phyloP scores from a whole-genome alignment of 768 basidiomycete genomes.

The Holtermanniella nyarrowii region DNA sequence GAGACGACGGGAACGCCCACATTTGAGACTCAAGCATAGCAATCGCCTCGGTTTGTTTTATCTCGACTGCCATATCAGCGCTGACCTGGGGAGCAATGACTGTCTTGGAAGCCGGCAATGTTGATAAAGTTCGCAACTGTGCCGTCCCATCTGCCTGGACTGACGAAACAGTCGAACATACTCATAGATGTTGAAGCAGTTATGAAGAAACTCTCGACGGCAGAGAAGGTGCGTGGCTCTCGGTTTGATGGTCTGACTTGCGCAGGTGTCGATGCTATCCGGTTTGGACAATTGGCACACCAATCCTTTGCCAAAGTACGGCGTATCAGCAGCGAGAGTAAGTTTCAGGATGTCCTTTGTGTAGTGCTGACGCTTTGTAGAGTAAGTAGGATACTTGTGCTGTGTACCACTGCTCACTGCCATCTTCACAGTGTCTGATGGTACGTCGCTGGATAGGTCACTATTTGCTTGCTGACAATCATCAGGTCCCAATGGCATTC shows the following conservation, averaged over 20 bases:
- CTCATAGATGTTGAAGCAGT: neutral
- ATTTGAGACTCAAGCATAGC: too few relatives aligned
- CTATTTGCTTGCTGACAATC: neutral
- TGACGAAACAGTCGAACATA: too few relatives aligned
- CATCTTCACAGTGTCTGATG: neutral
- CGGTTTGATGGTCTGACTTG: neutral
- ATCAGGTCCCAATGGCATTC: slow-evolving; percentile 13
- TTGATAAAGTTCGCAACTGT: too few relatives aligned
- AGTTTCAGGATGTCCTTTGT: neutral
- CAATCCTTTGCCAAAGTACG: slow-evolving; percentile 13
- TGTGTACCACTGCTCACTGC: neutral
- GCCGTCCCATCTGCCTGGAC: too few relatives aligned
- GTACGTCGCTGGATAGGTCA: neutral
- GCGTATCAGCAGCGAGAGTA: slow-evolving; percentile 20
- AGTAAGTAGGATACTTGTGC: slow-evolving; percentile 5
- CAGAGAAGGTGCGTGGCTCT: neutral
- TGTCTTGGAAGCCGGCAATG: too few relatives aligned
- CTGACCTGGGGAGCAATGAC: too few relatives aligned
- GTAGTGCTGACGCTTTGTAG: slow-evolving; percentile 3
- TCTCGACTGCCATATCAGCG: too few relatives aligned
- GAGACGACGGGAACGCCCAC: too few relatives aligned
- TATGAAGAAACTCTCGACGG: neutral
- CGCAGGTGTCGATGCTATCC: slow-evolving; percentile 16
- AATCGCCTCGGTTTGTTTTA: too few relatives aligned
- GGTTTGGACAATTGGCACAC: slow-evolving; percentile 31